phyloP scores from a whole-genome alignment of 208 protist species.

The Crithidia fasciculata region DNA sequence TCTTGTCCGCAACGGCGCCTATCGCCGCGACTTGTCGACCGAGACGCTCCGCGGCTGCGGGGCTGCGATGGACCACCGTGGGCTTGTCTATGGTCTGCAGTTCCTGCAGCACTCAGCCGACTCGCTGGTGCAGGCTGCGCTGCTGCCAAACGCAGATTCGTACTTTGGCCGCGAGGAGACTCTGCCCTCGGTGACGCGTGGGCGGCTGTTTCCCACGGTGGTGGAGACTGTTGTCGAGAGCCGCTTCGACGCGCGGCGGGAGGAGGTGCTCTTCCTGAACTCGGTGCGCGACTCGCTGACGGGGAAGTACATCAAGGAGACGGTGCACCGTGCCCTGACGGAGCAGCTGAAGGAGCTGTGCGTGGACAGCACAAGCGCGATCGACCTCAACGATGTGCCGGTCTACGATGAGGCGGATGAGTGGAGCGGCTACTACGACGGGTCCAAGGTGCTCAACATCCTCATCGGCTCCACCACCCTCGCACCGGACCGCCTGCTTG shows the following conservation, averaged over 20 bases:
- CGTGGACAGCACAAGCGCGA: constrained; percentile 17
- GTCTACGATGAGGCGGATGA: constrained; percentile 45
- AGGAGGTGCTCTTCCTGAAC: constrained; percentile 41
- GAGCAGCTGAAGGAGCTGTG: constrained; percentile 42
- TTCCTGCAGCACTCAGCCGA: constrained; percentile 57
- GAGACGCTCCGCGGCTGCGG: constrained; percentile 74
- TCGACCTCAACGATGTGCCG: constrained; percentile 59
- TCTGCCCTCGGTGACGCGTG: constrained; percentile 29
- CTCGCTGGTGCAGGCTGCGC: constrained; percentile 66
- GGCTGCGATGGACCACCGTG: constrained; percentile 68
- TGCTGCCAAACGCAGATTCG: constrained; percentile 43
- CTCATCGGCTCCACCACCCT: constrained; percentile 71
- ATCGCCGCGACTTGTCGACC: constrained; percentile 68
- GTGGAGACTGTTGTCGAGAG: constrained; percentile 49
- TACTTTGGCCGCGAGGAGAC: constrained; percentile 46
- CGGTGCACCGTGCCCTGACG: constrained; percentile 15
- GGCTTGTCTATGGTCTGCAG: constrained; percentile 79
- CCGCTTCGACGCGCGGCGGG: constrained; percentile 13
- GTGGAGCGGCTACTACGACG: constrained; percentile 42
- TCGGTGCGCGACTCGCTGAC: constrained; percentile 30
- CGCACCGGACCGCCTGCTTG: constrained; percentile 40
- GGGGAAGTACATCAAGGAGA: constrained; percentile 37
- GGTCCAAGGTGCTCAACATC: constrained; percentile 46
- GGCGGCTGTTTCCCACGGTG: constrained; percentile 65
- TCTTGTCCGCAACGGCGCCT: constrained; percentile 19